Base-by-base conservation (phyloP, 2,329 filamentous ascomycete species). In the Clonostachys rosea region DNA sequence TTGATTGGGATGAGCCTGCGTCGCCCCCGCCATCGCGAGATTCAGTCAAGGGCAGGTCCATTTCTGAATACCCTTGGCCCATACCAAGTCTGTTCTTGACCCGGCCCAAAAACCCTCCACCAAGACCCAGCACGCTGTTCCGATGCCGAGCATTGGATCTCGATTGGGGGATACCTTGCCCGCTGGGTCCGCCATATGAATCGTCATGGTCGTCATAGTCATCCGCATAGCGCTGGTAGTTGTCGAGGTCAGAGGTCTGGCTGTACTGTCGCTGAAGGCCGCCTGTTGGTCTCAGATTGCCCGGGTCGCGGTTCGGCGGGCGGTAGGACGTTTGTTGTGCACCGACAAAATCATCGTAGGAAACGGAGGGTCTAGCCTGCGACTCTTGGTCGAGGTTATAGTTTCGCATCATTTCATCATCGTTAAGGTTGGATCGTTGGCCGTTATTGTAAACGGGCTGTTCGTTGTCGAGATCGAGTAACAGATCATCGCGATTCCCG, bases 11-110 rank as follows among this genome's bases (percentile, higher is more conserved):
- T 66, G 43, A 66, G 61, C 54, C 70, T 59, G 41, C 51, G 44
- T 58, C 58, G 11, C 55, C 58, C 47, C 42, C 47, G 33, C 47
- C 47, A 36, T 40, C 35, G 24, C 65, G 59, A 0, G 86, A 72
- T 63, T 97, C 90, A 6, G 92, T 97, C 66, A 99, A 75, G 13
- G 94, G 94, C 47, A 99, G 75, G 63, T 99, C 92, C 94, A 99
- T 99, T 69, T 97, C 94, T 34, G 92, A 96, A 68, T 99, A 97
- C 52, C 86, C 80, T 56, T 87, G 79, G 18, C 83, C 86, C 84
- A 96, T 91, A 46, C 94, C 92, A 51, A 99, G 72, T 76, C 87
- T 90, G 63, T 87, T 91, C 74, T 95, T 97, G 40, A 92, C 87
- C 60, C 80, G 85, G 41, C 91, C 94, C 59, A 96, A 74, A 51